phyloP scores from a whole-genome alignment of 202 grass and related monocot species.

The Panicum hallii region DNA sequence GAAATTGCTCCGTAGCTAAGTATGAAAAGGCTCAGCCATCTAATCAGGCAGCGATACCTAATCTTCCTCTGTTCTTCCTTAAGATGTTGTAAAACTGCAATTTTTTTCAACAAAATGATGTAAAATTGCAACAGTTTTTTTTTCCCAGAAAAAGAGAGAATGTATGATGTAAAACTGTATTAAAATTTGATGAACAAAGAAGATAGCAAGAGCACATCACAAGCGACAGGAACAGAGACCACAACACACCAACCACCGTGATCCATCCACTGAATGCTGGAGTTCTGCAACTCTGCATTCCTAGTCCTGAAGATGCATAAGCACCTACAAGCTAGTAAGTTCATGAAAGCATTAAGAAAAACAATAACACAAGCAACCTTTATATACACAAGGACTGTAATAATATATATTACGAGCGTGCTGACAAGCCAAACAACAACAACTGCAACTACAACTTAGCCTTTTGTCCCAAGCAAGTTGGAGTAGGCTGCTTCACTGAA shows the following conservation, averaged over 20 bases:
- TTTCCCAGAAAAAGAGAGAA: neutral
- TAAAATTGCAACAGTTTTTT: neutral
- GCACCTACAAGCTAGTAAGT: neutral
- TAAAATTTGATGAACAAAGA: neutral
- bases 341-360: neutral
- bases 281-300: neutral
- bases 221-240: neutral
- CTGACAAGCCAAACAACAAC: slow-evolving; percentile 7
- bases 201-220: neutral
- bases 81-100: neutral
- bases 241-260: neutral
- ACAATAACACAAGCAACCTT: neutral
- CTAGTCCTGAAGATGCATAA: neutral
- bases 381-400: no score
- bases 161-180: neutral
- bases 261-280: neutral
- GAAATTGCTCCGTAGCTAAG: no score
- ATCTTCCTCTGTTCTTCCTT: neutral
- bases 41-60: neutral
- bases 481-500: no score
- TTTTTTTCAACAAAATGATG: neutral
- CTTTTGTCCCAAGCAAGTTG: no score
- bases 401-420: neutral
- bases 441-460: no score
- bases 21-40: neutral